Evolutionary conservation across 2,329 filamentous ascomycete species (phyloP), one percentile per base, ranked within the genome.

Genomic region (Fusarium sp.): DNA sequence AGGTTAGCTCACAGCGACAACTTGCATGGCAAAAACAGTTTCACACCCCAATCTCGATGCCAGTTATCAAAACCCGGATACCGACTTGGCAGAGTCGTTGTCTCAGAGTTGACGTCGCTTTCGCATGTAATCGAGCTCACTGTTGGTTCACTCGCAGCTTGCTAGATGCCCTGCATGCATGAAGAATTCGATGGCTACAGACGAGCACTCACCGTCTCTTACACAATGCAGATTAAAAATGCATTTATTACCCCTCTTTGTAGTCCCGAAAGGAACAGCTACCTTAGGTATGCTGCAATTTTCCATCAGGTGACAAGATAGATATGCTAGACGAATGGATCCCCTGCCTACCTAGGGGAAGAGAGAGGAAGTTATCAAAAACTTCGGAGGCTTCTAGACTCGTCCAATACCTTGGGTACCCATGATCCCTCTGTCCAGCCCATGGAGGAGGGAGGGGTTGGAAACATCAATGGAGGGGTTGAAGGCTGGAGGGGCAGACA

Each of bases 401-500:
- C 27, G 16, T 55, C 58, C 20, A 63, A 12, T 38, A 15, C 30
- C 12, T 25, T 38, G 16, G 30, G 30, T 24, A 24, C 49, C 22
- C 32, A 38, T 38, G 12, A 24, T 51, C 30, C 9, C 18, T 24
- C 16, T 22, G 24, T 44, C 22, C 42, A 44, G 11, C 34, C 14
- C 24, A 52, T 52, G 34, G n/a, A 20, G 34, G 50, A 52, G 32
- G 29, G 61, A 49, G 61, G 63, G 63, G 63, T 59, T 51, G 22
- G 18, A 34, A 22, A 38, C 34, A 38, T 38, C 18, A 25, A 51
- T 51, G 32, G 61, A 65, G 60, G 62, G 62, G 62, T 43, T 20
- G 15, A 25, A 56, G 45, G 62, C 38, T 38, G 34, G 40, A 65
- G 63, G 61, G 63, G 60, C 42, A 65, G 62, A 50, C 46, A 22